These are phyloP conservation scores for Phialocephala sp. DNA, from an alignment of 2,329 filamentous ascomycete genomes.

Conservation along the genomic window DNA sequence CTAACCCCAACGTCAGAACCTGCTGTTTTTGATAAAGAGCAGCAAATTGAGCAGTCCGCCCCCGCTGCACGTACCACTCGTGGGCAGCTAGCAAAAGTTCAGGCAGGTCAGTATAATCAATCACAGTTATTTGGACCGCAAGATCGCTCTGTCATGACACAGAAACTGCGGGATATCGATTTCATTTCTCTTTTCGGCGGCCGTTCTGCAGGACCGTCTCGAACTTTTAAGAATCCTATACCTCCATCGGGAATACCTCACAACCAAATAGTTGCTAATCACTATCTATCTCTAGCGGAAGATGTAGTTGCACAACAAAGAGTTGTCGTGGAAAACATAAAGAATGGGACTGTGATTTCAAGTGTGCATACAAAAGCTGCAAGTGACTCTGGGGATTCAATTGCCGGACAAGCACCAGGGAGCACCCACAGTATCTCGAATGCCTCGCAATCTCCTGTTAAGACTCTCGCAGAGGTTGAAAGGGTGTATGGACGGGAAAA, in stretches of 20 bases:
- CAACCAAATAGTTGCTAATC: constrained; percentile 29
- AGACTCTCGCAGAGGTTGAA: constrained; percentile 41
- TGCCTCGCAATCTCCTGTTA: constrained; percentile 27
- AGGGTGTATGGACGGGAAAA: constrained; percentile 22
- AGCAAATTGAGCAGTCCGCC: constrained; percentile 15
- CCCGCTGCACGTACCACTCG: constrained; percentile 35
- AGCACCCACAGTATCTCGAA: constrained; percentile 8
- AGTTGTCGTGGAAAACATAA: neutral
- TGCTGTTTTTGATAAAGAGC: constrained; percentile 11
- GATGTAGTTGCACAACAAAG: constrained; percentile 24
- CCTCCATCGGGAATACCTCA: constrained; percentile 15
- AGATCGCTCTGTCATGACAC: constrained; percentile 20
- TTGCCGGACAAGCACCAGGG: neutral
- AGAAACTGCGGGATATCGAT: constrained; percentile 24
- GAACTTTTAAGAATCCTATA: constrained; percentile 15
- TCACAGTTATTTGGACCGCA: constrained; percentile 24
- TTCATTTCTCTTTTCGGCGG: constrained; percentile 30
- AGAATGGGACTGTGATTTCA: neutral
- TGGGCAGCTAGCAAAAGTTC: constrained; percentile 37
- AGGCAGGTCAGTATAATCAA: constrained; percentile 42
- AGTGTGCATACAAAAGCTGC: neutral
- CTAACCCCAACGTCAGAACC: constrained; percentile 26
- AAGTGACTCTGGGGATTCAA: neutral
- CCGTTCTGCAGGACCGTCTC: constrained; percentile 25
- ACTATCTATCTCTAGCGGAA: constrained; percentile 36